Conservation (phyloP, 305 asterid species). For the Solanum hybrid region DNA sequence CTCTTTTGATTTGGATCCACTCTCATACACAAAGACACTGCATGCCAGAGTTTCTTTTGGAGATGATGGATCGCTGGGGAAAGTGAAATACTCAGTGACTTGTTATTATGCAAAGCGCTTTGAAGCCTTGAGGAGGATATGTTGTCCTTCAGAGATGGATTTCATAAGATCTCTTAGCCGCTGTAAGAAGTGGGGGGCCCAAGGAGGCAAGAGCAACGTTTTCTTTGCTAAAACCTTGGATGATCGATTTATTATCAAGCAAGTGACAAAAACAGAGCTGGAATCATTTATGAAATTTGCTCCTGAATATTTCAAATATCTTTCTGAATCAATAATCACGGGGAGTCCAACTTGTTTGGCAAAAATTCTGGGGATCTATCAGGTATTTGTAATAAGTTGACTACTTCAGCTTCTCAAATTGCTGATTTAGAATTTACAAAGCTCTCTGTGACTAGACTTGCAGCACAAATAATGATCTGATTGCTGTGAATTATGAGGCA, state of each 20-base stretch:
- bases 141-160: slow-evolving; percentile 85
- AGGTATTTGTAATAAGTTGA: slow-evolving; percentile 36
- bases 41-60: slow-evolving; percentile 62
- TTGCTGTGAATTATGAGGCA: not conserved
- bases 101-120: slow-evolving; percentile 83
- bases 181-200: slow-evolving; percentile 99
- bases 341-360: slow-evolving; percentile 92
- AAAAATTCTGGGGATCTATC: slow-evolving; percentile 89
- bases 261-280: slow-evolving; percentile 95
- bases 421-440: too few species aligned
- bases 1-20: slow-evolving; percentile 37
- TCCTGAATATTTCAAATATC: slow-evolving; percentile 77
- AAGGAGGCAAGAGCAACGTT: slow-evolving; percentile 97
- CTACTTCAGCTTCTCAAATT: not conserved
- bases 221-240: slow-evolving; percentile 94
- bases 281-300: slow-evolving; percentile 94
- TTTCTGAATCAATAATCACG: slow-evolving; percentile 61
- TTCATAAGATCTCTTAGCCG: slow-evolving; percentile 83
- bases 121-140: slow-evolving; percentile 73
- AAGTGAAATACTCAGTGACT: slow-evolving; percentile 72
- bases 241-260: slow-evolving; percentile 88
- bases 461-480: not conserved
- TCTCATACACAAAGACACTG: slow-evolving; percentile 41
- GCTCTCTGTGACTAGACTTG: not conserved
- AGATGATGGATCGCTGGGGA: slow-evolving; percentile 63